Percentiles rank a stretch among this genome's conserved stretches.
phyloP scores from a whole-genome alignment of 768 basidiomycete genomes.

The Psilocybe azurescens region DNA sequence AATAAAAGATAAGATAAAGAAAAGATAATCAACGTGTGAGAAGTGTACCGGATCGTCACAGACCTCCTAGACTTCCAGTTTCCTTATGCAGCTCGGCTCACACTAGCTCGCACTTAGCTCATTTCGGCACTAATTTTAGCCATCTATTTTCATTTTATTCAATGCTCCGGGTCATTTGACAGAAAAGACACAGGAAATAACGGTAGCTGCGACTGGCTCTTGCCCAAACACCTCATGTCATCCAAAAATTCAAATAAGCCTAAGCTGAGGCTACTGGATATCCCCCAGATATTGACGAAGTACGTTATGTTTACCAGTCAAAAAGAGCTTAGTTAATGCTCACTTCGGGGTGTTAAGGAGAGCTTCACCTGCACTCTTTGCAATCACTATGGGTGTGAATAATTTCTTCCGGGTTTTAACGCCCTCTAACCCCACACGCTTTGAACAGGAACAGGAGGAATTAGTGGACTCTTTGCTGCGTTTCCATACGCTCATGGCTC shows the following conservation, averaged over 20 bases:
- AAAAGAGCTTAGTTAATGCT: background rate
- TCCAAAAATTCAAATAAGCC: background rate
- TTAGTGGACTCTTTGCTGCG: conserved; percentile 59
- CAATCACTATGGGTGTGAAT: conserved; percentile 47
- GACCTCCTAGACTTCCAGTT: too few species aligned
- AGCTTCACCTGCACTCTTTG: conserved; percentile 49
- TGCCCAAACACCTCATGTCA: background rate
- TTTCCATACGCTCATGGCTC: conserved; percentile 60
- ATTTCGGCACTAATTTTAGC: conserved; percentile 1
- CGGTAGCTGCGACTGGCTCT: background rate
- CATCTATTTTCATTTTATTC: background rate
- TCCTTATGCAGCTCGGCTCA: background rate
- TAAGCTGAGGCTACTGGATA: background rate
- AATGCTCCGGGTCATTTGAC: background rate
- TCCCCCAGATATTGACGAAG: conserved; percentile 1
- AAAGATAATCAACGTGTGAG: too few species aligned
- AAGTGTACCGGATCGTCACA: too few species aligned
- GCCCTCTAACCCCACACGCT: conserved; percentile 1
- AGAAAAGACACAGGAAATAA: background rate
- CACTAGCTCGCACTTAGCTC: background rate
- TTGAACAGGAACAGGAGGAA: conserved; percentile 48
- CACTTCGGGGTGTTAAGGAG: conserved; percentile 29
- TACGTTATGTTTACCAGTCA: background rate
- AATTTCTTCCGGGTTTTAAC: background rate
- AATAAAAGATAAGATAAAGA: too few species aligned